These are phyloP conservation scores for Malassezia furfur DNA, from an alignment of 1,284 basidiomycete species.

Conservation along the genomic window DNA sequence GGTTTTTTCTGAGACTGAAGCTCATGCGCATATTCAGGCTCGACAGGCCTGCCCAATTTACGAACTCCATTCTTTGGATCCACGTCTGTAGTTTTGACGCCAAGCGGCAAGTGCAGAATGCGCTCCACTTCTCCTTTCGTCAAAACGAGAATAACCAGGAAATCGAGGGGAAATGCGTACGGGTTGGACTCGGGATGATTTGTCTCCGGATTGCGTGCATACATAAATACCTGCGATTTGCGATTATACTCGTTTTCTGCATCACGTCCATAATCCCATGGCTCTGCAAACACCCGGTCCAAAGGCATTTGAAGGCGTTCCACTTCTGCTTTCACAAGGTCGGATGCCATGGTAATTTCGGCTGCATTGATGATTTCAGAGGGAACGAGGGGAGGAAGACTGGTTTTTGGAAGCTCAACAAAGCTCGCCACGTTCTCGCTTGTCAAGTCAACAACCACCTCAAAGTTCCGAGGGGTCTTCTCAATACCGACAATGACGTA, in stretches of 20 bases:
- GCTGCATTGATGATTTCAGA: neutral
- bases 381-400: neutral
- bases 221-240: conserved; percentile 9
- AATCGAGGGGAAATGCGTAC: conserved; percentile 55
- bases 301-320: conserved; percentile 6
- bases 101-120: conserved; percentile 49
- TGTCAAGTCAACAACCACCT: conserved; percentile 5
- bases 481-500: neutral
- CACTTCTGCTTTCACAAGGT: conserved; percentile 1
- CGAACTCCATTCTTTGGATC: neutral
- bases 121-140: conserved; percentile 58
- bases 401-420: neutral
- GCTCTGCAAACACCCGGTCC: conserved; percentile 5
- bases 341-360: conserved; percentile 2
- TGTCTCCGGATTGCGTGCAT: conserved; percentile 9
- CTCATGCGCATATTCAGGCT: conserved; percentile 8
- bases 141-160: conserved; percentile 64
- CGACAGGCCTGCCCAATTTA: neutral
- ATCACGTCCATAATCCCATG: conserved; percentile 13
- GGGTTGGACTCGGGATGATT: conserved; percentile 18
- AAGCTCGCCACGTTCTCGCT: neutral
- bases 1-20: conserved; percentile 41
- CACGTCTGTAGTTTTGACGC: neutral
- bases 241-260: conserved; percentile 1
- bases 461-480: conserved; percentile 8